Evolutionary conservation across 129 eudicot genomes (phyloP), one percentile per base, ranked within the genome.

Genomic region (Escallonia herrerae): DNA sequence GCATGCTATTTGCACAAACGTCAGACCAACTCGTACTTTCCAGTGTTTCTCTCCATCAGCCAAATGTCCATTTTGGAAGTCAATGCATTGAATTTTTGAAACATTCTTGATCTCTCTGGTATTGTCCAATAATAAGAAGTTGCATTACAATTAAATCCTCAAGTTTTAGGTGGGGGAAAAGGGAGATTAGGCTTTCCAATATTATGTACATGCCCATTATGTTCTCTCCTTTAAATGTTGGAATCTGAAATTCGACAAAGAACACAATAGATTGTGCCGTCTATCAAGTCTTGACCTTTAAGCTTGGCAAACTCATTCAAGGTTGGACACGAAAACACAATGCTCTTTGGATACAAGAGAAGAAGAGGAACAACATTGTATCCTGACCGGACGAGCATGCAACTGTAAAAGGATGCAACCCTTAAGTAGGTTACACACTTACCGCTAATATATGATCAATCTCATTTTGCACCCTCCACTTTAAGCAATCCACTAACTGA

Each of bases 391-490:
- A 22, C 33, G 33, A 22, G 33, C 33, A 22, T 22, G 33, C 33
- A 22, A 22, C 33, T 22, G 33, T 0, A 22, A 56, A 42, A 43
- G 14, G 41, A 43, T 15, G 41, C 45, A 69, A 37, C 14, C 33
- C 13, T 45, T 12, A 39, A 49, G 56, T 40, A 67, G 63, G n/a
- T 37, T 14, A 68, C 14, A 68, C 65, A 61, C 90, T 77, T 70
- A 86, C 95, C 4, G 90, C 80, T 67, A 86, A 64, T 42, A 86
- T 86, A 71, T 81, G 74, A 78, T 86, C 90, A 53, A 86, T 86
- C 43, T 81, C 76, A 71, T 83, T 86, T 72, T 77, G 66, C 74
- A 86, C 74, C 75, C 95, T 72, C 95, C 95, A 86, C 45, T 77
- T 64, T 73, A 86, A 78, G 72, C 84, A 68, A 69, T 86, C 95